Percentiles rank a stretch among this genome's conserved stretches.
phyloP scores from a whole-genome alignment of 2,329 filamentous ascomycete species.

The Ceratocystiopsis sp. region DNA sequence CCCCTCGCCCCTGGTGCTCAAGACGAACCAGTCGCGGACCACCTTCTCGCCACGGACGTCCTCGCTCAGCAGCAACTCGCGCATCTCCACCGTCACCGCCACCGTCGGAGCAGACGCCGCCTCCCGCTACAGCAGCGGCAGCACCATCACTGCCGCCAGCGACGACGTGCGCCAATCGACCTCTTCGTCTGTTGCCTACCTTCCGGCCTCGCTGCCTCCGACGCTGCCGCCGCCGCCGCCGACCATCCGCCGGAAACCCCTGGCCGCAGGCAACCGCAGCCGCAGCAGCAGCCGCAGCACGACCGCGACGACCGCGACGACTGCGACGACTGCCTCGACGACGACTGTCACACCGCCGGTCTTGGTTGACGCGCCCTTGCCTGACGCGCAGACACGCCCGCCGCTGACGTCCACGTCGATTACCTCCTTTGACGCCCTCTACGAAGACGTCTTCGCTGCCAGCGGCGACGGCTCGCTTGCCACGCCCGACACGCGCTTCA shows the following conservation, averaged over 20 bases:
- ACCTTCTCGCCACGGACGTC: constrained; percentile 1
- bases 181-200: too few species aligned
- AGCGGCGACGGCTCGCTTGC: constrained; percentile 5
- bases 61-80: constrained; percentile 1
- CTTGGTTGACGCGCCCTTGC: background rate
- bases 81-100: background rate
- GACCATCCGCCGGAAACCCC: constrained; percentile 41
- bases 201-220: background rate
- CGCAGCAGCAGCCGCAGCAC: background rate
- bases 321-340: background rate
- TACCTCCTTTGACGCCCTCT: background rate
- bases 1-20: constrained; percentile 4
- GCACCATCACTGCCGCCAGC: background rate
- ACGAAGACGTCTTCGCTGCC: background rate
- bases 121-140: constrained; percentile 1
- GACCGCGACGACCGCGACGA: background rate
- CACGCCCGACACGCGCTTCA: constrained; percentile 34
- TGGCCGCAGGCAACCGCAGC: constrained; percentile 24
- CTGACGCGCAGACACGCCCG: too few species aligned
- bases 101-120: background rate
- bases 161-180: background rate
- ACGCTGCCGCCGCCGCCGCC: background rate
- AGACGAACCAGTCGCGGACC: background rate
- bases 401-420: too few species aligned
- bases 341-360: background rate